Conservation (phyloP, 768 basidiomycete species). For the Rhizopogon roseolus region DNA sequence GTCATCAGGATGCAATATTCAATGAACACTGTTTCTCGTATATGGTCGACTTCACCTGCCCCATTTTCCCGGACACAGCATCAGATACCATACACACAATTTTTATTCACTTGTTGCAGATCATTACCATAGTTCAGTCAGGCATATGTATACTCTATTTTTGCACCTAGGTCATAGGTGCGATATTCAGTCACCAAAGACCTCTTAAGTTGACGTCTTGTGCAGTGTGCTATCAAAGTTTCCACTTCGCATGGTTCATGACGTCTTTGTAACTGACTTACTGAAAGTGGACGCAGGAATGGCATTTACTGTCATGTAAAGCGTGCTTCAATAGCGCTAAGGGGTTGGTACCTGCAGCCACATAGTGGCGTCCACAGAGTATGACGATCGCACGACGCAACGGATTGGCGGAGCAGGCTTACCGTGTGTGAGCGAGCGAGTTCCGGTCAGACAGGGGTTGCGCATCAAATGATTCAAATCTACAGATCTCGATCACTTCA, state of each 20-base stretch:
- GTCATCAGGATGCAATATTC: constrained; percentile 19
- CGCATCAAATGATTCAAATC: too few species aligned
- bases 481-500: background rate
- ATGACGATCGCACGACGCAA: background rate
- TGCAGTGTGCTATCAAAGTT: background rate
- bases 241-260: background rate
- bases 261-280: background rate
- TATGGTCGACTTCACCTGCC: background rate
- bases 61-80: background rate
- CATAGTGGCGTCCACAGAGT: background rate
- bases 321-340: too few species aligned
- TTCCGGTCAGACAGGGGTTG: background rate
- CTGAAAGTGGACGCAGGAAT: too few species aligned
- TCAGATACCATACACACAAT: background rate
- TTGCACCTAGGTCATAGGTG: background rate
- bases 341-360: background rate
- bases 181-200: background rate
- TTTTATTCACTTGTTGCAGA: background rate
- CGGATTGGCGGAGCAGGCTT: background rate
- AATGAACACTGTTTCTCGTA: constrained; percentile 10
- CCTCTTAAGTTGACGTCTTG: background rate
- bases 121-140: background rate
- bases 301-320: too few species aligned
- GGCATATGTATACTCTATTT: background rate
- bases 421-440: background rate